These are phyloP conservation scores for Cryptococcus sp. DNA, from an alignment of 1,284 basidiomycete species.

Conservation along the genomic window DNA sequence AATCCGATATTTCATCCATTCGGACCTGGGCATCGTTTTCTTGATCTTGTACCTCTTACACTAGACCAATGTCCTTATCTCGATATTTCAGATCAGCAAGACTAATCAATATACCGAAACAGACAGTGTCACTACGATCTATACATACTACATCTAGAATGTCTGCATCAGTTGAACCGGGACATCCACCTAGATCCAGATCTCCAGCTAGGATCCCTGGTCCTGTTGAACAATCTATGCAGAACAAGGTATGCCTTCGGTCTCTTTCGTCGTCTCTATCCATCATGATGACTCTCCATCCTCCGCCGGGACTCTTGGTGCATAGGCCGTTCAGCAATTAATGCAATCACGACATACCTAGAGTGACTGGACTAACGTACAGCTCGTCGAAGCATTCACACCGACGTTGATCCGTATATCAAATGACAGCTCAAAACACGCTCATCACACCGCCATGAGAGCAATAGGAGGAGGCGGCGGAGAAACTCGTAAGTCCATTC, in stretches of 20 bases:
- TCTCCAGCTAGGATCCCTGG: slow-evolving; percentile 37
- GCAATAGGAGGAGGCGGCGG: slow-evolving; percentile 44
- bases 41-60: too few species aligned
- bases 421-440: slow-evolving; percentile 47
- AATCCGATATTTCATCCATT: too few species aligned
- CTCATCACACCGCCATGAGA: slow-evolving; percentile 46
- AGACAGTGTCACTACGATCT: neutral
- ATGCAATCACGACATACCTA: too few species aligned
- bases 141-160: neutral
- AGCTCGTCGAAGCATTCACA: slow-evolving; percentile 42
- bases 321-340: too few species aligned
- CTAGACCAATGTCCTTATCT: too few species aligned
- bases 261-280: neutral
- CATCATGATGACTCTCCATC: neutral
- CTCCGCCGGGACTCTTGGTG: too few species aligned
- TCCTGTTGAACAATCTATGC: slow-evolving; percentile 43
- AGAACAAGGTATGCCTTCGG: slow-evolving; percentile 34
- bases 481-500: slow-evolving; percentile 43
- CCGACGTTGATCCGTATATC: slow-evolving; percentile 41
- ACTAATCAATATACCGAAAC: neutral
- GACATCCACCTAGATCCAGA: neutral
- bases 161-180: neutral
- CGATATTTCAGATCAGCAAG: too few species aligned
- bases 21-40: too few species aligned
- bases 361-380: neutral